Conservation (phyloP, 495 filamentous ascomycete genomes). For the Penicillium lividum region DNA sequence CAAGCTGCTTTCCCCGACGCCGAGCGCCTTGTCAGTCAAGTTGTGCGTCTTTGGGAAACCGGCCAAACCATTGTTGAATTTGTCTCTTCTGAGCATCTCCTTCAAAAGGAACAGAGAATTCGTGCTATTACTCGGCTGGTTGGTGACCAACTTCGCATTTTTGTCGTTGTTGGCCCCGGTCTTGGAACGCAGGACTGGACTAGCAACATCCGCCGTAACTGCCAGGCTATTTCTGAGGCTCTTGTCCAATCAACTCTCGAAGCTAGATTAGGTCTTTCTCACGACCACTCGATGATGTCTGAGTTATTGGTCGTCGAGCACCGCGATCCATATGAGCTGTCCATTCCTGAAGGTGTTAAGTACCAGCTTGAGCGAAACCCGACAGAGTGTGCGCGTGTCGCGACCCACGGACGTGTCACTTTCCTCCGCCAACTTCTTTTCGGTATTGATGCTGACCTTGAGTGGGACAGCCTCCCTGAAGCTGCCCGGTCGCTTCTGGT, state of each 20-base stretch:
- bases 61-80: constrained; percentile 6
- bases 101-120: constrained; percentile 8
- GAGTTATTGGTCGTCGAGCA: constrained; percentile 4
- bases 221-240: constrained; percentile 6
- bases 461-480: constrained; percentile 6
- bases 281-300: constrained; percentile 6
- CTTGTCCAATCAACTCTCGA: constrained; percentile 1
- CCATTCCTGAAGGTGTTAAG: constrained; percentile 4
- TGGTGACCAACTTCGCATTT: constrained; percentile 3
- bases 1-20: constrained; percentile 8
- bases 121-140: background rate
- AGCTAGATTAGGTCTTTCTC: constrained; percentile 7
- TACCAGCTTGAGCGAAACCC: constrained; percentile 8
- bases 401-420: constrained; percentile 1
- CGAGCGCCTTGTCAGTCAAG: background rate
- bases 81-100: constrained; percentile 6
- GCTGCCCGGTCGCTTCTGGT: constrained; percentile 1
- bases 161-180: constrained; percentile 3
- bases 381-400: constrained; percentile 4
- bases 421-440: constrained; percentile 8
- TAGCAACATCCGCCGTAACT: constrained; percentile 5
- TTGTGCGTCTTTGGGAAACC: constrained; percentile 4
- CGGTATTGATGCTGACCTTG: constrained; percentile 5
- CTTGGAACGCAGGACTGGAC: constrained; percentile 4
- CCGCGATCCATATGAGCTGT: constrained; percentile 2